Evolutionary conservation across 2,329 filamentous ascomycete genomes (phyloP).

Genomic region (Colletotrichum echinochloae): DNA sequence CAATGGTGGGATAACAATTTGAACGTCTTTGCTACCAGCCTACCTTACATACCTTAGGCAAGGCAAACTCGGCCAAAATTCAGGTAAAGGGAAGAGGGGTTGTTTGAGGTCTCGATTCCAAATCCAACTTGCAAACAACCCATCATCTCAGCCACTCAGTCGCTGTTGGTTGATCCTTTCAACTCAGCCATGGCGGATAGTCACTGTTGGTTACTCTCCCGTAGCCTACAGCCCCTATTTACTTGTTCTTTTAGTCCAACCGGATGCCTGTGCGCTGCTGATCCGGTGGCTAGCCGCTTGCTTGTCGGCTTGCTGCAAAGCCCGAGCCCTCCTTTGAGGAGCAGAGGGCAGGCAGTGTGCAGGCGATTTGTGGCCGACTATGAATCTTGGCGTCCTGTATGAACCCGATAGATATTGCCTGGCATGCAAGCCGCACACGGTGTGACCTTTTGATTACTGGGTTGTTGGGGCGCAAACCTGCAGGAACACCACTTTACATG

Average conservation of each 20-base stretch:
- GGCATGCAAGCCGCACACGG: constrained; percentile 1
- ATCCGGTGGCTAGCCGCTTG: background rate
- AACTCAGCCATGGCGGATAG: background rate
- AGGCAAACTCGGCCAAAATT: background rate
- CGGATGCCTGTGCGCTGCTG: background rate
- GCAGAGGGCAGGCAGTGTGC: background rate
- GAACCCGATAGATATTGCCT: background rate
- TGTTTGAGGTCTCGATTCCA: background rate
- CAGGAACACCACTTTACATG: constrained; percentile 18
- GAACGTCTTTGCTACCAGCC: background rate
- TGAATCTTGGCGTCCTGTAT: background rate
- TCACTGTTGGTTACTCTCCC: background rate
- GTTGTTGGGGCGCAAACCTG: constrained; percentile 16
- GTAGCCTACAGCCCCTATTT: background rate
- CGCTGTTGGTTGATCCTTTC: background rate
- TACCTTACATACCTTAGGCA: background rate
- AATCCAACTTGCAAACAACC: background rate
- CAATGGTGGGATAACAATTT: background rate
- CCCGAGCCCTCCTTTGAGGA: background rate
- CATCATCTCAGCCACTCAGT: background rate
- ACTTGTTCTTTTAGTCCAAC: background rate
- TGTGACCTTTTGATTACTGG: background rate
- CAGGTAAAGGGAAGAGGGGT: background rate
- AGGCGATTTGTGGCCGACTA: background rate
- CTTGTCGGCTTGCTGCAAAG: background rate